These are phyloP conservation scores for Populus euphratica DNA, from an alignment of 345 rosid species.

Conservation along the genomic window DNA sequence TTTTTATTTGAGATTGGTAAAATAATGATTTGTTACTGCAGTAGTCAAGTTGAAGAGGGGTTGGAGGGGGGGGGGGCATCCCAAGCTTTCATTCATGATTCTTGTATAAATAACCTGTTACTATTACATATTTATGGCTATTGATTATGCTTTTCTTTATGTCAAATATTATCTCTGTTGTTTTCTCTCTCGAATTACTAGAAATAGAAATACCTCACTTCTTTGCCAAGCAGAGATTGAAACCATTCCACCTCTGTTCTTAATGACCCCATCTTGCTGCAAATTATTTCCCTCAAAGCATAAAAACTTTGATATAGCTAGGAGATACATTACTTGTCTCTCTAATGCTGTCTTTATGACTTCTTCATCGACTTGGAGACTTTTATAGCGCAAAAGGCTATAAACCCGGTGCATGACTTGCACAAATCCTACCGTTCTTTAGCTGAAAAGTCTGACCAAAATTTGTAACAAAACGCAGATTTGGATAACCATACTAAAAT, in stretches of 20 bases:
- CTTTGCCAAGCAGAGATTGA: not conserved
- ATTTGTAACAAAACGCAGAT: slow-evolving; percentile 10
- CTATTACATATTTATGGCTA: not conserved
- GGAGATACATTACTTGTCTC: not conserved
- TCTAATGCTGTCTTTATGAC: not conserved
- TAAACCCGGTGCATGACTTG: slow-evolving; percentile 13
- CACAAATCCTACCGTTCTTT: slow-evolving; percentile 19
- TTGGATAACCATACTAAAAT: slow-evolving; percentile 18
- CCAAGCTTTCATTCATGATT: not conserved
- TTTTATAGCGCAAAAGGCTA: not conserved
- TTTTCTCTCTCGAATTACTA: not conserved
- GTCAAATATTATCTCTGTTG: not conserved
- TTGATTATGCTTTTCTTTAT: not conserved
- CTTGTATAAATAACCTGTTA: not conserved
- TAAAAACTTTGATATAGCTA: not conserved
- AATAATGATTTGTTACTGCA: not conserved
- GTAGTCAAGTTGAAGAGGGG: too few species aligned
- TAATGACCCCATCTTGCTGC: not conserved
- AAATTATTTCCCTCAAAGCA: not conserved
- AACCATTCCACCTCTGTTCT: not conserved
- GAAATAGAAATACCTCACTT: not conserved
- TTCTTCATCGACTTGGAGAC: not conserved
- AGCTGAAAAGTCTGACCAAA: slow-evolving; percentile 15
- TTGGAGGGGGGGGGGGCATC: too few species aligned
- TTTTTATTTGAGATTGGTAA: too few species aligned